Conservation (phyloP, 1,139 yeast genomes). For the Kurtzmaniella natalensis region DNA sequence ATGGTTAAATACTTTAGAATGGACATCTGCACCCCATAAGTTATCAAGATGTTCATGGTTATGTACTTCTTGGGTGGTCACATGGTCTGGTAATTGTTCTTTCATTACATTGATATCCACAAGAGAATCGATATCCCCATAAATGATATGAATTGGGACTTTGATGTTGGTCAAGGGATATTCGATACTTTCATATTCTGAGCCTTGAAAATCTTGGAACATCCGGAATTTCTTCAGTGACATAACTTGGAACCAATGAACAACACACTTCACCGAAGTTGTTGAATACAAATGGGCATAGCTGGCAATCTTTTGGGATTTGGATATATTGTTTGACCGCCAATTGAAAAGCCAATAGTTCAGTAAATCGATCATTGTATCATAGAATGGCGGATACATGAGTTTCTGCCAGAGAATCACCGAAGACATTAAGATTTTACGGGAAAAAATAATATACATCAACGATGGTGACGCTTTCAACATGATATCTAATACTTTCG, state of each 20-base stretch:
- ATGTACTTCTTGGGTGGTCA: slow-evolving; percentile 44
- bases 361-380: slow-evolving; percentile 65
- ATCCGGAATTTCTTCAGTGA: slow-evolving; percentile 77
- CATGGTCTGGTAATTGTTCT: slow-evolving; percentile 40
- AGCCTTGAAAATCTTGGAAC: slow-evolving; percentile 60
- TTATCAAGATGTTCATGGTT: slow-evolving; percentile 86
- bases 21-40: slow-evolving; percentile 78
- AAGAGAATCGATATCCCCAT: slow-evolving; percentile 77
- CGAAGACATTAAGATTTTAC: slow-evolving; percentile 66
- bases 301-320: slow-evolving; percentile 67
- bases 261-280: slow-evolving; percentile 86
- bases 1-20: slow-evolving; percentile 37
- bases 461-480: slow-evolving; percentile 77
- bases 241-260: slow-evolving; percentile 95
- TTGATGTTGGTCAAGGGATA: slow-evolving; percentile 54
- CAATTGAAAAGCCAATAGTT: slow-evolving; percentile 71
- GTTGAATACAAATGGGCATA: slow-evolving; percentile 86
- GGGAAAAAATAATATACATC: slow-evolving; percentile 71
- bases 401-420: slow-evolving; percentile 80
- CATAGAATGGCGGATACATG: slow-evolving; percentile 79
- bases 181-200: slow-evolving; percentile 33
- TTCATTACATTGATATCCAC: slow-evolving; percentile 80
- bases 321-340: slow-evolving; percentile 65
- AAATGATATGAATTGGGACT: slow-evolving; percentile 69
- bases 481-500: slow-evolving; percentile 69